Conservation (phyloP, 805 yeast genomes). For the Barnettozyma siamensis region DNA sequence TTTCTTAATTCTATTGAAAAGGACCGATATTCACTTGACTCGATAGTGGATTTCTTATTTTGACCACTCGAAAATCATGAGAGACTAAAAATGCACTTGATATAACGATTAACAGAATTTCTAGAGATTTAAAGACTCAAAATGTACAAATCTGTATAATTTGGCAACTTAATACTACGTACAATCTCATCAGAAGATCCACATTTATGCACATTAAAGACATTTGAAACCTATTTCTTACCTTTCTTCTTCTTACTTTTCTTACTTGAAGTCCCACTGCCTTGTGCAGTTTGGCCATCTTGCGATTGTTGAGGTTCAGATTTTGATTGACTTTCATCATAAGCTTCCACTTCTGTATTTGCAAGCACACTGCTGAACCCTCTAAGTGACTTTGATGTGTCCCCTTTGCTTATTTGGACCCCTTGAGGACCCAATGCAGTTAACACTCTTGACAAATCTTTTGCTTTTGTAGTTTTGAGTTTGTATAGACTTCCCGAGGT, state of each 20-base stretch:
- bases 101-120: too few relatives aligned
- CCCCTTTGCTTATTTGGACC: conserved; percentile 26
- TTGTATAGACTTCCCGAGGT: conserved; percentile 56
- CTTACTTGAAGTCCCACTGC: conserved; percentile 9
- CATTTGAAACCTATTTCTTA: conserved; percentile 9
- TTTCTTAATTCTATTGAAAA: too few relatives aligned
- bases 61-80: too few relatives aligned
- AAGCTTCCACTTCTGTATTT: conserved; percentile 21
- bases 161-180: too few relatives aligned
- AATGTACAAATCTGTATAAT: too few relatives aligned
- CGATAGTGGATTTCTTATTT: too few relatives aligned
- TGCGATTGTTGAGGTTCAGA: conserved; percentile 3
- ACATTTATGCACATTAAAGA: too few relatives aligned
- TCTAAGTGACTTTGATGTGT: conserved; percentile 9
- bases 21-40: too few relatives aligned
- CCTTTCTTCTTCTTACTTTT: conserved; percentile 24
- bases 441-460: conserved; percentile 65
- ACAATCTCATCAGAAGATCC: too few relatives aligned
- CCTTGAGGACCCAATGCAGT: conserved; percentile 70
- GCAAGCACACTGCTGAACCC: conserved; percentile 22
- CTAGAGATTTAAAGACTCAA: too few relatives aligned
- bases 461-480: conserved; percentile 50
- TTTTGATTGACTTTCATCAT: conserved; percentile 6
- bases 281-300: background rate
- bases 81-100: too few relatives aligned